Conservation (phyloP, 371 early-diverging fungal genomes). For the Amoeboaphelidium protococcarum region DNA sequence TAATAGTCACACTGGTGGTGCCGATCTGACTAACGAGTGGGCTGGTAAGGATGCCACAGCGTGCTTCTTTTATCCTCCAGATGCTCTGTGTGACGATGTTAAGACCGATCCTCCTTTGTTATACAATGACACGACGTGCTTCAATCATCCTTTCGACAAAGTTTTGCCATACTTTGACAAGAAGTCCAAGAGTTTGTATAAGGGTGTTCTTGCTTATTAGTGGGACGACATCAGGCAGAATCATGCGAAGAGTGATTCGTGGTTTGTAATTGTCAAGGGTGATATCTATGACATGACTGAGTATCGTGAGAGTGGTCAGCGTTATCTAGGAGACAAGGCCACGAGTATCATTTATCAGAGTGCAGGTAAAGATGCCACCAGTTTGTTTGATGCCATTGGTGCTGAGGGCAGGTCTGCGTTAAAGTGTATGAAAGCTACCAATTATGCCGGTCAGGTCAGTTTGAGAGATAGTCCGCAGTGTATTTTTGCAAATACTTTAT, state of each 20-base stretch:
- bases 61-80: slow-evolving; percentile 24
- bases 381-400: no score
- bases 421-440: neutral
- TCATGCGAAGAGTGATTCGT: slow-evolving; percentile 14
- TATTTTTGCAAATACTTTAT: slow-evolving; percentile 60
- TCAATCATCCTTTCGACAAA: slow-evolving; percentile 18
- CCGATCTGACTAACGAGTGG: slow-evolving; percentile 17
- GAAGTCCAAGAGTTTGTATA: slow-evolving; percentile 37
- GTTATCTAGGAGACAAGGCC: no score
- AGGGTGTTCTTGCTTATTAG: slow-evolving; percentile 30
- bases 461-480: slow-evolving; percentile 47
- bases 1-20: slow-evolving; percentile 23
- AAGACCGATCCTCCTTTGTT: no score
- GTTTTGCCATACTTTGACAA: slow-evolving; percentile 40
- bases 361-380: no score
- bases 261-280: slow-evolving; percentile 35
- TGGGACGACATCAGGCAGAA: slow-evolving; percentile 15
- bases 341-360: no score
- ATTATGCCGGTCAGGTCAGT: slow-evolving; percentile 46
- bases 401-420: no score
- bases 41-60: slow-evolving; percentile 27
- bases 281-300: slow-evolving; percentile 44
- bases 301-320: slow-evolving; percentile 17
- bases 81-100: slow-evolving; percentile 22
- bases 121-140: no score